Base-by-base conservation (phyloP, 108 stramenopile species). In the Licmophora abbreviata region DNA sequence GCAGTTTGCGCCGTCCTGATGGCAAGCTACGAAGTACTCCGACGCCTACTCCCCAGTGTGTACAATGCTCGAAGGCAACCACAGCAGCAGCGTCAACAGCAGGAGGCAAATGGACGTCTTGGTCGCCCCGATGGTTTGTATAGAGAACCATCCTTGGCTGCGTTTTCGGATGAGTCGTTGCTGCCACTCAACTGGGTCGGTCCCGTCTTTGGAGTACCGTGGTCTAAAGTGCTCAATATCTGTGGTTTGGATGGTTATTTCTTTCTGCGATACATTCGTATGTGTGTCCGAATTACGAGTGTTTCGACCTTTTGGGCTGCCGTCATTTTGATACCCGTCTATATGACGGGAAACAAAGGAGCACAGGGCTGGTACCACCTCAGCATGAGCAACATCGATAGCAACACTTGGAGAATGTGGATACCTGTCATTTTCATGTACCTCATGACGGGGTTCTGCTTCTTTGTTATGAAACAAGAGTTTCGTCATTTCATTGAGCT, bases 181-280 rank as follows among this genome's bases (percentile, higher is more conserved):
- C 33, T 45, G 0, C 83, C 83, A 12, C 55, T 85, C 32, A 79
- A 85, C 25, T 92, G 90, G 90, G 55, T 92, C 6, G 32, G 35
- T 11, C 72, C 74, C 9, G 83, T 88, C 10, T 54, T 68, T 14
- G 61, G 67, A 28, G 76, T 85, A 0, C 69, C 83, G 0, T 92
- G 90, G 90, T 44, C 57, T 7, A 58, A 62, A 12, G 83, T 92
- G 0, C 71, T 79, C 1, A 72, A 71, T 33, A 63, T 63, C 26
- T 80, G 79, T 0, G 94, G 94, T 21, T 63, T 95, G 11, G 94
- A 95, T 72, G 94, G 79, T 23, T 95, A 93, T 67, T 91, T 95
- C 66, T 92, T 88, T 58, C 61, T 95, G 24, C 49, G 79, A 11
- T 93, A 79, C 46, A 84, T 95, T 43, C 80, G 86, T 37, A 79